Percentiles rank a stretch among this genome's conserved stretches.
These are phyloP conservation scores for Boletus rex-veris DNA, from an alignment of 768 basidiomycete species.

Conservation along the genomic window DNA sequence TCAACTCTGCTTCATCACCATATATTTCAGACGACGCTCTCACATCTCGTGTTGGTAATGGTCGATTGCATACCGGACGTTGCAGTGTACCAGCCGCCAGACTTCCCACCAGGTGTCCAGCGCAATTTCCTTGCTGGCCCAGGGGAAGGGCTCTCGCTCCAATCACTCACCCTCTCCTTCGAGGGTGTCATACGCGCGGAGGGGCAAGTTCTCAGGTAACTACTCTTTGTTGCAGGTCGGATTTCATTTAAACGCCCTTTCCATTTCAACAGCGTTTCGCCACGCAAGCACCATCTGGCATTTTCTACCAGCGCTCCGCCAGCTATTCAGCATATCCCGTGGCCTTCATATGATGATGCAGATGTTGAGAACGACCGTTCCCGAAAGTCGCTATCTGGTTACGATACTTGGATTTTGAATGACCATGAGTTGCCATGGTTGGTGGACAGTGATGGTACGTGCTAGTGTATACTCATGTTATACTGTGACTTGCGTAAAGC, in stretches of 20 bases:
- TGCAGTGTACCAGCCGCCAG: constrained; percentile 53
- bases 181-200: constrained; percentile 82
- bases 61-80: constrained; percentile 57
- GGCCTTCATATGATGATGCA: constrained; percentile 55
- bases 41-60: constrained; percentile 72
- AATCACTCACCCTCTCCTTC: constrained; percentile 64
- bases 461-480: background rate
- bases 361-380: constrained; percentile 35
- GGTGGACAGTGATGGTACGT: constrained; percentile 65
- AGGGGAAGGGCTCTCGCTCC: constrained; percentile 72
- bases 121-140: constrained; percentile 73
- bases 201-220: constrained; percentile 66
- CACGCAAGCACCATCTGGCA: constrained; percentile 61
- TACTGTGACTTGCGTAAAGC: background rate
- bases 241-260: background rate
- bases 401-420: constrained; percentile 70
- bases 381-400: constrained; percentile 38
- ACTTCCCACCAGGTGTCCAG: constrained; percentile 46
- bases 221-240: background rate
- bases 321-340: constrained; percentile 79
- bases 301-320: constrained; percentile 76
- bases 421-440: constrained; percentile 73
- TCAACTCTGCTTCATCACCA: background rate
- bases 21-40: constrained; percentile 63
- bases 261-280: constrained; percentile 57